These are phyloP conservation scores for Trichocladium uniseriatum DNA, from an alignment of 495 filamentous ascomycete genomes.

Conservation along the genomic window DNA sequence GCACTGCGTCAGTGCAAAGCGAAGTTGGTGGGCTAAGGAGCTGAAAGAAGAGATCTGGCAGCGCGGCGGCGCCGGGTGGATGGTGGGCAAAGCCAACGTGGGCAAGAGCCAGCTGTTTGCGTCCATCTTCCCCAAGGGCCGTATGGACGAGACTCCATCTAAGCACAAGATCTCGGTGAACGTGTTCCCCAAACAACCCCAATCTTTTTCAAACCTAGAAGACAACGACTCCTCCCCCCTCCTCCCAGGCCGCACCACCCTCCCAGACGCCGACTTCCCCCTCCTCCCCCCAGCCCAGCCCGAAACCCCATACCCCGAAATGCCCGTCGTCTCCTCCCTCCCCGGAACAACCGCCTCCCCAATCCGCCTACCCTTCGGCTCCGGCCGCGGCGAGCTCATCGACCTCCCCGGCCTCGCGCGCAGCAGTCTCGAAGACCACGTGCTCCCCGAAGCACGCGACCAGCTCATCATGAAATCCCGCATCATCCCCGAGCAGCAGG, in stretches of 20 bases:
- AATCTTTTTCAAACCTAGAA: not conserved
- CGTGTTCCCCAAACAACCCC: constrained; percentile 13
- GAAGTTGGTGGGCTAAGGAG: constrained; percentile 78
- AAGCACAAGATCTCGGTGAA: constrained; percentile 28
- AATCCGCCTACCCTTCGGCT: constrained; percentile 80
- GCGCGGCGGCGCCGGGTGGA: constrained; percentile 82
- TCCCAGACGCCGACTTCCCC: constrained; percentile 24
- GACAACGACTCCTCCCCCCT: constrained; percentile 17
- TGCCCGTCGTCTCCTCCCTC: constrained; percentile 75
- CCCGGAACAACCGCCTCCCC: constrained; percentile 93
- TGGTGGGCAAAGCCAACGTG: constrained; percentile 96
- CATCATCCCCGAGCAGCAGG: constrained; percentile 54
- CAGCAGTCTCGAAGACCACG: constrained; percentile 56
- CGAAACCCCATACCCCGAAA: constrained; percentile 63
- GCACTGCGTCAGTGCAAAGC: constrained; percentile 70
- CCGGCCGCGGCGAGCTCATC: constrained; percentile 80
- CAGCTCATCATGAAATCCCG: constrained; percentile 70
- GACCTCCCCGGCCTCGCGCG: constrained; percentile 79
- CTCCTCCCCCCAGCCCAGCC: constrained; percentile 66
- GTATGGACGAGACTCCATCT: constrained; percentile 31
- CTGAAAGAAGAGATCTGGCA: constrained; percentile 75
- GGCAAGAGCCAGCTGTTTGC: constrained; percentile 91
- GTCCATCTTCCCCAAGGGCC: constrained; percentile 74
- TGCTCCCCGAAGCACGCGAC: constrained; percentile 51
- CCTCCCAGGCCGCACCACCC: constrained; percentile 12